Percentiles rank a stretch among this genome's conserved stretches.
These are phyloP conservation scores for Blastomyces parvus DNA, from an alignment of 2,329 filamentous ascomycete genomes.

Conservation along the genomic window DNA sequence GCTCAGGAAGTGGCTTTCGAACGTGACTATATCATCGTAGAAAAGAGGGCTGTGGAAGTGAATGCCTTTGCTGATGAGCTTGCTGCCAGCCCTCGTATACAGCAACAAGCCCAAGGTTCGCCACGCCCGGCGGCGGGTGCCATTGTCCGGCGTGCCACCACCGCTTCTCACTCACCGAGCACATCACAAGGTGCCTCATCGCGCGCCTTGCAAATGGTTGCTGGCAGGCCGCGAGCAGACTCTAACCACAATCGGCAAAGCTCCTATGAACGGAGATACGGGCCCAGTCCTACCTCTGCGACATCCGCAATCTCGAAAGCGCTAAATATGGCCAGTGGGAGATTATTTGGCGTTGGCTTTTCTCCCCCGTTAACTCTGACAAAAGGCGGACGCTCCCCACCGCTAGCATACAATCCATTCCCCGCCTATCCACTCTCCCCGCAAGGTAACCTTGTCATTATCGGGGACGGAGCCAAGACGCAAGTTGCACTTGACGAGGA, in stretches of 20 bases:
- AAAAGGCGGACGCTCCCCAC: slow-evolving; percentile 39
- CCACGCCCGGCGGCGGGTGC: slow-evolving; percentile 48
- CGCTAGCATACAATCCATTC: slow-evolving; percentile 55
- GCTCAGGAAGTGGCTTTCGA: slow-evolving; percentile 85
- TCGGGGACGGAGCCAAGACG: slow-evolving; percentile 54
- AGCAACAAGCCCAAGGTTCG: slow-evolving; percentile 36
- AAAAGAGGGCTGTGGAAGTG: slow-evolving; percentile 90
- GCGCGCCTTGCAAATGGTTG: slow-evolving; percentile 63
- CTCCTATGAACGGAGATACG: slow-evolving; percentile 75
- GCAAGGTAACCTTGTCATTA: slow-evolving; percentile 56
- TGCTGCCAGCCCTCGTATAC: slow-evolving; percentile 65
- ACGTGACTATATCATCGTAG: slow-evolving; percentile 89
- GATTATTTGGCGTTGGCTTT: slow-evolving; percentile 43
- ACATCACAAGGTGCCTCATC: slow-evolving; percentile 47
- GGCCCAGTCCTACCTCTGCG: slow-evolving; percentile 61
- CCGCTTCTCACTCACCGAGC: slow-evolving; percentile 64
- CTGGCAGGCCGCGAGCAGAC: slow-evolving; percentile 54
- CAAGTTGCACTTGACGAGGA: slow-evolving; percentile 65
- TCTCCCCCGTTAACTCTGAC: slow-evolving; percentile 40
- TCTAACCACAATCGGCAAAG: slow-evolving; percentile 58
- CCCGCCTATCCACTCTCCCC: slow-evolving; percentile 71
- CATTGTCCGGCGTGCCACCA: slow-evolving; percentile 66
- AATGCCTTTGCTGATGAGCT: slow-evolving; percentile 95
- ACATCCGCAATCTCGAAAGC: slow-evolving; percentile 92
- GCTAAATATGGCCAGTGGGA: slow-evolving; percentile 78